Percentiles rank a stretch among this genome's conserved stretches.
phyloP scores from a whole-genome alignment of 768 basidiomycete species.

The Lentinula aciculospora region DNA sequence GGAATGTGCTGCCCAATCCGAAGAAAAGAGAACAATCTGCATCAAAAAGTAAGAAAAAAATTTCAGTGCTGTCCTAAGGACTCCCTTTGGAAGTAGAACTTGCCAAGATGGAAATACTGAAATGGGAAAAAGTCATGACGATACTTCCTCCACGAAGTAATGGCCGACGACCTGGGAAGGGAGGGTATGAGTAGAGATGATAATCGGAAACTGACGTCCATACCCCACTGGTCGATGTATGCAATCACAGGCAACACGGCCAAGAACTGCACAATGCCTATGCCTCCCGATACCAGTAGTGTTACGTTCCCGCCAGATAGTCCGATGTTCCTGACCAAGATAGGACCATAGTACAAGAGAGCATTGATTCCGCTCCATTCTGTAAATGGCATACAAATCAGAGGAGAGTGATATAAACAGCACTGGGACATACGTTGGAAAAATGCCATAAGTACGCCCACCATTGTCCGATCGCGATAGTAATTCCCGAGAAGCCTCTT shows the following conservation, averaged over 20 bases:
- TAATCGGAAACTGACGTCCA: conserved; percentile 8
- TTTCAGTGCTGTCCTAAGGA: not conserved
- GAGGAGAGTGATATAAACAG: not conserved
- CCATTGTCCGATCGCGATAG: conserved; percentile 56
- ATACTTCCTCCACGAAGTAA: conserved; percentile 60
- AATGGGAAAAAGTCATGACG: conserved; percentile 60
- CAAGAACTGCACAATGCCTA: conserved; percentile 73
- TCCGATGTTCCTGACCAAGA: conserved; percentile 60
- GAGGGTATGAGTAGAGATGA: not conserved
- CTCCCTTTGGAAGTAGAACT: conserved; percentile 5
- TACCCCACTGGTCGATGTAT: conserved; percentile 63
- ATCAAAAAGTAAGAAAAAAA: conserved; percentile 1
- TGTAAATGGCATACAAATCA: conserved; percentile 19
- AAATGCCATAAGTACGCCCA: conserved; percentile 73
- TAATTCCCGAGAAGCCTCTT: conserved; percentile 44
- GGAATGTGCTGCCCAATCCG: conserved; percentile 54
- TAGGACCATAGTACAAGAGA: conserved; percentile 77
- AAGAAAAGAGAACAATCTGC: conserved; percentile 45
- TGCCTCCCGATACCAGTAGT: conserved; percentile 69
- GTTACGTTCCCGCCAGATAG: conserved; percentile 52
- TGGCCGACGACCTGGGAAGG: conserved; percentile 47
- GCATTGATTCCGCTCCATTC: conserved; percentile 90
- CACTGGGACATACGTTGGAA: conserved; percentile 66
- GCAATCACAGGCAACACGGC: conserved; percentile 71
- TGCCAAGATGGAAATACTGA: conserved; percentile 61